Evolutionary conservation across 129 eudicot species (phyloP).

Genomic region (Apium graveolens): DNA sequence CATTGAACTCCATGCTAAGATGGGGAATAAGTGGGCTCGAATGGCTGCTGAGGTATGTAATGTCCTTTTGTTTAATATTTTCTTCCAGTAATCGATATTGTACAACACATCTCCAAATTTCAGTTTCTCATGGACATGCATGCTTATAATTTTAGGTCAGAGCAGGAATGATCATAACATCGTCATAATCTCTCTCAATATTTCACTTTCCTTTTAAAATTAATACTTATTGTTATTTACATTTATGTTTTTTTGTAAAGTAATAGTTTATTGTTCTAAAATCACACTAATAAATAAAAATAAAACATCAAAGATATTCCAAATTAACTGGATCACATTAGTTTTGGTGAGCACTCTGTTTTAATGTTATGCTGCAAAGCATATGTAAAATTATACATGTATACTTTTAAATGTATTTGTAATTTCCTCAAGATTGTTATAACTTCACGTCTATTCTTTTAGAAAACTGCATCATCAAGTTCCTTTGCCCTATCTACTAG

Average conservation of each 20-base stretch:
- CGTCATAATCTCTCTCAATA: neutral
- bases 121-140: neutral
- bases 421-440: neutral
- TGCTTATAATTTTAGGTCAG: neutral
- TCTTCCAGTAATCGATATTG: neutral
- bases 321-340: neutral
- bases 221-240: neutral
- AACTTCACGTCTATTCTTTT: neutral
- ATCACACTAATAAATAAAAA: neutral
- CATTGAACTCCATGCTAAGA: constrained; percentile 75
- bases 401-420: neutral
- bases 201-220: neutral
- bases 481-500: too few relatives aligned
- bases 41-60: constrained; percentile 82
- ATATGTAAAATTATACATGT: neutral
- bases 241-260: neutral
- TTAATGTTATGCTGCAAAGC: neutral
- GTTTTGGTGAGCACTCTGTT: neutral
- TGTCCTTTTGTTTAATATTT: neutral
- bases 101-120: neutral
- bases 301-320: neutral
- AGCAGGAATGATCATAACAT: neutral
- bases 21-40: constrained; percentile 98
- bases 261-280: neutral
- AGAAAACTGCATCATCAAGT: neutral